phyloP scores from a whole-genome alignment of 352 stramenopile species.

The Thraustochytrium striatum region DNA sequence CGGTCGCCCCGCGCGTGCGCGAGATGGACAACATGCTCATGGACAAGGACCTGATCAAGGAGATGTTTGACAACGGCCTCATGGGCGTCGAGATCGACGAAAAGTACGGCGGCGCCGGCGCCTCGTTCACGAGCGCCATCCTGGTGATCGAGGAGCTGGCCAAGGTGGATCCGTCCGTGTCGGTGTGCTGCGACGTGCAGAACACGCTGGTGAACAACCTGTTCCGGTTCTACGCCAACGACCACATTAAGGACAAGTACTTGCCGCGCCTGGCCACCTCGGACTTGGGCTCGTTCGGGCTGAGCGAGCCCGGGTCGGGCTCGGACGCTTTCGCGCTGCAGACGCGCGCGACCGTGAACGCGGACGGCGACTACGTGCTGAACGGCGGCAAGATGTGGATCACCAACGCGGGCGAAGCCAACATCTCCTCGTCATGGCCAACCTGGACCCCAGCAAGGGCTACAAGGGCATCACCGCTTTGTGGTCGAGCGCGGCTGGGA shows the following conservation, averaged over 20 bases:
- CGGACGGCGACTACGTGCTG: constrained; percentile 86
- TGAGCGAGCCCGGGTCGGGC: constrained; percentile 86
- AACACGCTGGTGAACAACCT: constrained; percentile 92
- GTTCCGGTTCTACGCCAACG: constrained; percentile 74
- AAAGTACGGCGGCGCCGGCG: constrained; percentile 80
- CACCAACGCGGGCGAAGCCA: constrained; percentile 88
- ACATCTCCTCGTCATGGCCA: constrained; percentile 93
- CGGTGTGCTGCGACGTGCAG: constrained; percentile 90
- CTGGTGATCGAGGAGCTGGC: constrained; percentile 94
- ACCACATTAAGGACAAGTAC: constrained; percentile 72
- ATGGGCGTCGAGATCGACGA: constrained; percentile 92
- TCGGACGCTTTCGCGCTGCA: constrained; percentile 92
- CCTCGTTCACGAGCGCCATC: constrained; percentile 88
- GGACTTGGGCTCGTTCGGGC: constrained; percentile 87
- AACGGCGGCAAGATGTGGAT: constrained; percentile 97
- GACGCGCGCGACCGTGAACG: constrained; percentile 75
- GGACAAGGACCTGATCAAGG: constrained; percentile 76
- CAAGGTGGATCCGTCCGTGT: constrained; percentile 87
- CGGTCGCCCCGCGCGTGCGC: constrained; percentile 76
- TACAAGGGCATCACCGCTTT: constrained; percentile 97
- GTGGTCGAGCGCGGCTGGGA: constrained; percentile 88
- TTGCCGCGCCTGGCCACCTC: constrained; percentile 78
- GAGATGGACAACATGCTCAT: constrained; percentile 88
- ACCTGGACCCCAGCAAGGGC: constrained; percentile 77
- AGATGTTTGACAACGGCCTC: constrained; percentile 84